Evolutionary conservation across 768 basidiomycete species (phyloP).

Genomic region (Sporobolomyces pararoseus): DNA sequence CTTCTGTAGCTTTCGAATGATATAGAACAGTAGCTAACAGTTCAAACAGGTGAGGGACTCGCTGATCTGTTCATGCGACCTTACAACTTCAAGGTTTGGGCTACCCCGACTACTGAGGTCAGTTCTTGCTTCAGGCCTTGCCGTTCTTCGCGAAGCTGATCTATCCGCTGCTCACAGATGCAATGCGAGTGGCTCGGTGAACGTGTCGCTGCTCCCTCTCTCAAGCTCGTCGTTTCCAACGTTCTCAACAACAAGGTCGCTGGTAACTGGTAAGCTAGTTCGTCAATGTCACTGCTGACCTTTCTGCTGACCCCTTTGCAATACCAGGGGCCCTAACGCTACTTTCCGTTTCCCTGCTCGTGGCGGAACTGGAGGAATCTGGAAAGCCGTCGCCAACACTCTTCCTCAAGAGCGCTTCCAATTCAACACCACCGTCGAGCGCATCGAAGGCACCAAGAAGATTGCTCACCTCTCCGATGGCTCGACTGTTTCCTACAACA

Average conservation of each 20-base stretch:
- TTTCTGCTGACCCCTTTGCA: too few species aligned
- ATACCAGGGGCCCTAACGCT: slow-evolving; percentile 48
- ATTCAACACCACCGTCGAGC: slow-evolving; percentile 43
- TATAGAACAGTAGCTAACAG: neutral
- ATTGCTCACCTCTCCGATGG: slow-evolving; percentile 48
- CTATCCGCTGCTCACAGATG: slow-evolving; percentile 44
- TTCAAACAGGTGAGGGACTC: slow-evolving; percentile 46
- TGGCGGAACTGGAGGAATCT: slow-evolving; percentile 52
- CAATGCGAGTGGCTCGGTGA: slow-evolving; percentile 53
- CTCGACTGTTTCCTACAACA: slow-evolving; percentile 47
- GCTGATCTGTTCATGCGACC: slow-evolving; percentile 52
- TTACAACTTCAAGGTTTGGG: slow-evolving; percentile 53
- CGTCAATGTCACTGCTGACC: too few species aligned
- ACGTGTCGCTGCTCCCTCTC: slow-evolving; percentile 50
- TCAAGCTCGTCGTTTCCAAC: slow-evolving; percentile 50
- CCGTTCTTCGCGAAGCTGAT: neutral
- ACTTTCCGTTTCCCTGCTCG: slow-evolving; percentile 52
- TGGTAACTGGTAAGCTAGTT: slow-evolving; percentile 48
- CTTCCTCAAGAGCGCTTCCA: slow-evolving; percentile 48
- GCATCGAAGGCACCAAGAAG: slow-evolving; percentile 47
- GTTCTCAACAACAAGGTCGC: slow-evolving; percentile 49
- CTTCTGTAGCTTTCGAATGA: neutral
- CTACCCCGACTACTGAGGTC: slow-evolving; percentile 49
- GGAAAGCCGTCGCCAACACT: slow-evolving; percentile 50
- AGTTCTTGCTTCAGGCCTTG: slow-evolving; percentile 24